Evolutionary conservation across 2,329 filamentous ascomycete genomes (phyloP).

Genomic region (Tympanopsis confertula): DNA sequence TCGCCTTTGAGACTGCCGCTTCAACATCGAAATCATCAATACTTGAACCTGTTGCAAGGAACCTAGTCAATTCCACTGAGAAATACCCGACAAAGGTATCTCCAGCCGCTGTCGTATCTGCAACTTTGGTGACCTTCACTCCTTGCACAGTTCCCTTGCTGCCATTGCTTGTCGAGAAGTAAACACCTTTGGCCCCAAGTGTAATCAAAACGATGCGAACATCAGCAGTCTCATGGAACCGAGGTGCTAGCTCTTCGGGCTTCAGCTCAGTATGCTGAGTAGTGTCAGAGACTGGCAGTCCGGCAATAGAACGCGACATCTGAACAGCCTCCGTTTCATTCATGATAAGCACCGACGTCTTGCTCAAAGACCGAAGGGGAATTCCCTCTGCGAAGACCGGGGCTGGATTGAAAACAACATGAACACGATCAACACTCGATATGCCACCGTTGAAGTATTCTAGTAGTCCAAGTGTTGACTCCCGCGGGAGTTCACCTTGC

Average conservation of each 20-base stretch:
- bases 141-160: slow-evolving; percentile 2
- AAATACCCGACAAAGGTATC: slow-evolving; percentile 7
- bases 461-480: slow-evolving; percentile 1
- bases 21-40: slow-evolving; percentile 3
- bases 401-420: slow-evolving; percentile 3
- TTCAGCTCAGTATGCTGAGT: slow-evolving; percentile 1
- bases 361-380: neutral
- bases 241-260: slow-evolving; percentile 1
- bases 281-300: neutral
- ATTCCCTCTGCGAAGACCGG: slow-evolving; percentile 3
- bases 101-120: slow-evolving; percentile 6
- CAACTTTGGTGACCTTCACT: slow-evolving; percentile 4
- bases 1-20: slow-evolving; percentile 1
- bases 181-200: slow-evolving; percentile 5
- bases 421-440: neutral
- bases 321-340: slow-evolving; percentile 3
- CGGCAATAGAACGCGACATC: slow-evolving; percentile 1
- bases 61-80: slow-evolving; percentile 1
- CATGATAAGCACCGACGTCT: slow-evolving; percentile 2
- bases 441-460: neutral
- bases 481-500: slow-evolving; percentile 3
- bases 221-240: slow-evolving; percentile 2
- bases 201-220: slow-evolving; percentile 5
- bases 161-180: slow-evolving; percentile 2
- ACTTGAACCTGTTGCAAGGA: slow-evolving; percentile 1